A percentile compares a stretch with the other conserved stretches of the same genome.
Conservation (phyloP, 163 green algal genomes). For the Chlorella variabilis region DNA sequence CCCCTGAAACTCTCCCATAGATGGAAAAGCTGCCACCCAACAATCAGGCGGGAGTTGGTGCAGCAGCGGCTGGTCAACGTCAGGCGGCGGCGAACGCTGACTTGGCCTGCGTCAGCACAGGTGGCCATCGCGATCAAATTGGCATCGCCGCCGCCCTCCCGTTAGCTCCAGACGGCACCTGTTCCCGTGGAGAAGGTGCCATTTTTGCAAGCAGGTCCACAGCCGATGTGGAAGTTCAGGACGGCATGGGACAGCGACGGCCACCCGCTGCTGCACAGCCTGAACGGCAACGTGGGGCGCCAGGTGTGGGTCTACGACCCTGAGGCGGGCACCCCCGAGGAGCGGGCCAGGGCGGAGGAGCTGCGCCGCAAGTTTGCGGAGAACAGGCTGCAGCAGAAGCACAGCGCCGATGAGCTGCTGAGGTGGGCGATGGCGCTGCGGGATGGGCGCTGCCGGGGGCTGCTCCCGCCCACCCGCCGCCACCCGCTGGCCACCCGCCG, state of each 20-base stretch:
- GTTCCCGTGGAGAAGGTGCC: no score
- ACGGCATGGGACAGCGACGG: slow-evolving; percentile 30
- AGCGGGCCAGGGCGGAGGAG: slow-evolving; percentile 73
- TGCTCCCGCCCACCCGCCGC: neutral
- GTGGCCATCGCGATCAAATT: no score
- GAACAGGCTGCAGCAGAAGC: slow-evolving; percentile 72
- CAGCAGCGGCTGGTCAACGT: no score
- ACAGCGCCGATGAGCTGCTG: slow-evolving; percentile 89
- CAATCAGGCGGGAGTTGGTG: no score
- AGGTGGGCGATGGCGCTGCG: slow-evolving; percentile 29
- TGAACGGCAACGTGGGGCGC: slow-evolving; percentile 82
- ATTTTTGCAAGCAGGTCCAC: neutral
- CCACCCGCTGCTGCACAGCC: slow-evolving; percentile 63
- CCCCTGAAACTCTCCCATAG: no score
- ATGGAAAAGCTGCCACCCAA: no score
- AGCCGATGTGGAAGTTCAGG: slow-evolving; percentile 27
- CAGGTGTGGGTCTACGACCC: slow-evolving; percentile 91
- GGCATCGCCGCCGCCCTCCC: no score
- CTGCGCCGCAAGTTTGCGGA: slow-evolving; percentile 67
- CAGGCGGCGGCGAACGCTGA: no score
- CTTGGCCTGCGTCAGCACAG: no score
- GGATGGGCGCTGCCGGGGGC: neutral
- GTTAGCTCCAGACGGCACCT: no score
- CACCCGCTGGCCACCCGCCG: neutral
- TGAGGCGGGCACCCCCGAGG: slow-evolving; percentile 70